A percentile compares a stretch with the other conserved stretches of the same genome.
Evolutionary conservation across 768 basidiomycete species (phyloP).

Genomic region (Trametes coccinea): DNA sequence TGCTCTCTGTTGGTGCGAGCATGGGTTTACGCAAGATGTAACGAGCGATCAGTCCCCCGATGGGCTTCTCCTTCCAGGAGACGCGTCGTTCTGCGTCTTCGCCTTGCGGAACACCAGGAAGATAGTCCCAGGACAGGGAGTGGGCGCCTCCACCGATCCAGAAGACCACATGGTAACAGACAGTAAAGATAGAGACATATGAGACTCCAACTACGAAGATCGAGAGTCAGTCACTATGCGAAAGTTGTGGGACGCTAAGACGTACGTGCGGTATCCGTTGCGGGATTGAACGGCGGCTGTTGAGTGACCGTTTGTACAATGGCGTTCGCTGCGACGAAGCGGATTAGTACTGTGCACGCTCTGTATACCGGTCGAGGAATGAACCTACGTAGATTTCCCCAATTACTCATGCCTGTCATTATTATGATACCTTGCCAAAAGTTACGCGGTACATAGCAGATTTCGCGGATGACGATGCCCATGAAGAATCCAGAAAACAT

Average conservation of each 20-base stretch:
- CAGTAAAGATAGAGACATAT: constrained; percentile 44
- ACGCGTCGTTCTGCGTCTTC: constrained; percentile 34
- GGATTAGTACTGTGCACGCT: not conserved
- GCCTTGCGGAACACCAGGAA: constrained; percentile 36
- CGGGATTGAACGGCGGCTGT: constrained; percentile 42
- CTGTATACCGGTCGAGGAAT: not conserved
- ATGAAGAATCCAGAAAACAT: constrained; percentile 35
- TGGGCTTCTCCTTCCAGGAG: constrained; percentile 36
- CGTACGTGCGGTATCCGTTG: constrained; percentile 41
- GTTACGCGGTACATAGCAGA: constrained; percentile 49
- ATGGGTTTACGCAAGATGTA: constrained; percentile 17
- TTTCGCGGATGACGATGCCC: constrained; percentile 42
- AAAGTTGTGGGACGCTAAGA: not conserved
- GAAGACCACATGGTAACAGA: constrained; percentile 40
- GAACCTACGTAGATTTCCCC: constrained; percentile 47
- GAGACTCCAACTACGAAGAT: constrained; percentile 30
- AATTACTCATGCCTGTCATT: constrained; percentile 44
- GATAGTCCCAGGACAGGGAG: constrained; percentile 38
- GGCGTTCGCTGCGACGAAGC: constrained; percentile 38
- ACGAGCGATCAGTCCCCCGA: constrained; percentile 31
- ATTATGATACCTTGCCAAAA: constrained; percentile 50
- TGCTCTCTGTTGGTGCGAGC: not conserved
- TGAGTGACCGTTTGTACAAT: constrained; percentile 45
- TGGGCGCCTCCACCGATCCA: constrained; percentile 39
- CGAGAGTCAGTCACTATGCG: not conserved